Percentiles rank a stretch among this genome's conserved stretches.
phyloP scores from a whole-genome alignment of 2,329 filamentous ascomycete genomes.

The Chrysosporium queenslandicum region DNA sequence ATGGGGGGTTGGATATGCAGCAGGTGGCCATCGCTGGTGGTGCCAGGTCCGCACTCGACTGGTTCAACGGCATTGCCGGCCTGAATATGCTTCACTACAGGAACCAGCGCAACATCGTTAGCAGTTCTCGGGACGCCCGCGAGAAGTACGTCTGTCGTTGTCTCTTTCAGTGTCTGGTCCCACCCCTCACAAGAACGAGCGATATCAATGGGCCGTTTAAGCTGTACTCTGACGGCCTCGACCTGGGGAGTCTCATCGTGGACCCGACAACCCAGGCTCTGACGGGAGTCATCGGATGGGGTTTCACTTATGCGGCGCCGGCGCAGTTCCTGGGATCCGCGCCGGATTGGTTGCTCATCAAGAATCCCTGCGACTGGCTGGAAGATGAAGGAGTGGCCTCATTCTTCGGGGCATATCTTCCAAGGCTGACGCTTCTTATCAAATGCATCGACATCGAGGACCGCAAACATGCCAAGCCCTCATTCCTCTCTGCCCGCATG shows the following conservation, averaged over 20 bases:
- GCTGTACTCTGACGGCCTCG: slow-evolving; percentile 23
- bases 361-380: slow-evolving; percentile 17
- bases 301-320: slow-evolving; percentile 22
- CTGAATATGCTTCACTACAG: slow-evolving; percentile 23
- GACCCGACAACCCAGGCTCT: slow-evolving; percentile 16
- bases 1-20: neutral
- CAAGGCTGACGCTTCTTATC: slow-evolving; percentile 4
- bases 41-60: slow-evolving; percentile 9
- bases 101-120: slow-evolving; percentile 36
- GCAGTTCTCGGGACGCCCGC: slow-evolving; percentile 31
- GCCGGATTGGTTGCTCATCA: slow-evolving; percentile 22
- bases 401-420: neutral
- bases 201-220: slow-evolving; percentile 16
- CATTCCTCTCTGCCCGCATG: slow-evolving; percentile 6
- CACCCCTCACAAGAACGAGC: slow-evolving; percentile 16
- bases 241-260: slow-evolving; percentile 22
- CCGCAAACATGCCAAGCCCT: too few relatives aligned
- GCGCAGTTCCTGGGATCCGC: slow-evolving; percentile 19
- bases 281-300: slow-evolving; percentile 23
- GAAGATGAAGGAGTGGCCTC: neutral
- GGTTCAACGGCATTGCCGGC: slow-evolving; percentile 7
- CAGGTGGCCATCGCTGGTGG: neutral
- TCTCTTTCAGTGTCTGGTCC: slow-evolving; percentile 13
- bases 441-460: too few relatives aligned
- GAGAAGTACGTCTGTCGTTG: slow-evolving; percentile 31